phyloP scores from a whole-genome alignment of 768 basidiomycete genomes.

The Artomyces pyxidatus region DNA sequence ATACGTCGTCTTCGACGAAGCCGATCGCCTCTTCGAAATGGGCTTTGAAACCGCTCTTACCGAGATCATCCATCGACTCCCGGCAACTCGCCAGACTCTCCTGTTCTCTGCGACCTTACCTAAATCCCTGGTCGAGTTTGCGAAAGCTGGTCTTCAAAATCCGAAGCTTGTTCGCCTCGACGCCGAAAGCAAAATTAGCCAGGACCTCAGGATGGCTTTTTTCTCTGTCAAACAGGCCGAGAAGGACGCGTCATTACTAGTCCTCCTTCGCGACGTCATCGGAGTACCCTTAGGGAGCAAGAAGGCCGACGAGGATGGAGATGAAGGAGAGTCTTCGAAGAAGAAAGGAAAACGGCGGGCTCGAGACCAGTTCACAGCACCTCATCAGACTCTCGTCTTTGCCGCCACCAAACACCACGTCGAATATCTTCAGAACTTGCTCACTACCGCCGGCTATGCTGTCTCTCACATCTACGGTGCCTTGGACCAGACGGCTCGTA shows the following conservation, averaged over 20 bases:
- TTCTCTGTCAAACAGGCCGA: constrained; percentile 87
- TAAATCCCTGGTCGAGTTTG: constrained; percentile 92
- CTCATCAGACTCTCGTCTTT: constrained; percentile 92
- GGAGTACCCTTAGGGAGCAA: constrained; percentile 55
- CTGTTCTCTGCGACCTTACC: constrained; percentile 96
- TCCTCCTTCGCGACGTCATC: constrained; percentile 82
- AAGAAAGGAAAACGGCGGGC: constrained; percentile 45
- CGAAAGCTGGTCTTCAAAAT: constrained; percentile 91
- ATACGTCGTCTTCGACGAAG: constrained; percentile 95
- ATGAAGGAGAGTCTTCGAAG: constrained; percentile 21
- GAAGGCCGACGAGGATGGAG: constrained; percentile 22
- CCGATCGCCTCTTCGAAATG: constrained; percentile 97
- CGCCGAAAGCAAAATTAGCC: constrained; percentile 90
- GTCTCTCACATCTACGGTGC: constrained; percentile 95
- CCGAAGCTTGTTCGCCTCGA: constrained; percentile 96
- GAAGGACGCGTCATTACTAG: constrained; percentile 86
- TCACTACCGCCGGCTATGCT: constrained; percentile 75
- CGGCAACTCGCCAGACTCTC: constrained; percentile 79
- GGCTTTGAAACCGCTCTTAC: constrained; percentile 90
- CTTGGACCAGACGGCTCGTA: constrained; percentile 85
- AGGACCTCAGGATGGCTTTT: constrained; percentile 91
- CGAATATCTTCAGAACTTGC: constrained; percentile 79
- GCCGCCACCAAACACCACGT: constrained; percentile 98
- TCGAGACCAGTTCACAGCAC: constrained; percentile 42
- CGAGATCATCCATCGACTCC: constrained; percentile 87